These are phyloP conservation scores for Byssochlamys sp. DNA, from an alignment of 2,329 filamentous ascomycete species.

Conservation along the genomic window DNA sequence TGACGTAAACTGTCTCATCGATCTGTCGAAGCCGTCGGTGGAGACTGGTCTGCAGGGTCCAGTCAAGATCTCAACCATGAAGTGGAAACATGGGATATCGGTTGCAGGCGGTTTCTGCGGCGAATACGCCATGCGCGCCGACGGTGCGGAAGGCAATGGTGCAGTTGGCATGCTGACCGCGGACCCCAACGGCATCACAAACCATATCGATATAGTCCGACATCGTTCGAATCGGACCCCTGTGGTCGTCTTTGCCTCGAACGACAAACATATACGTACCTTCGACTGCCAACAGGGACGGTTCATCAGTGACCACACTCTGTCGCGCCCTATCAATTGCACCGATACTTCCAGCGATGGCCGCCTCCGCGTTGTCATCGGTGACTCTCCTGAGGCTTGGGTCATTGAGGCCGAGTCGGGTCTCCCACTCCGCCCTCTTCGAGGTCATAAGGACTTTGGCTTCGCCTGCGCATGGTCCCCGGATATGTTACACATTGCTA, in stretches of 20 bases:
- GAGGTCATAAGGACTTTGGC: slow-evolving; percentile 35
- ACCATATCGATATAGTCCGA: slow-evolving; percentile 47
- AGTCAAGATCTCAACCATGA: slow-evolving; percentile 45
- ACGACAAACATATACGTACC: slow-evolving; percentile 46
- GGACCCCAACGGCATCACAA: slow-evolving; percentile 46
- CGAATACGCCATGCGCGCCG: slow-evolving; percentile 44
- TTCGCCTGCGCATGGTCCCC: slow-evolving; percentile 40
- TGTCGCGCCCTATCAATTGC: slow-evolving; percentile 35
- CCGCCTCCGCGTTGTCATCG: slow-evolving; percentile 36
- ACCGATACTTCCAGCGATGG: slow-evolving; percentile 35
- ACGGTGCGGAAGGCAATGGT: slow-evolving; percentile 23
- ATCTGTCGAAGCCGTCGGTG: slow-evolving; percentile 35
- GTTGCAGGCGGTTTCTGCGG: slow-evolving; percentile 50
- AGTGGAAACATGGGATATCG: slow-evolving; percentile 40
- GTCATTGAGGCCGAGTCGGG: slow-evolving; percentile 36
- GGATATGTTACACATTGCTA: slow-evolving; percentile 39
- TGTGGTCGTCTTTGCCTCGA: slow-evolving; percentile 48
- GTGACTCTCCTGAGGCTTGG: slow-evolving; percentile 34
- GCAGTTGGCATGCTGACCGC: slow-evolving; percentile 40
- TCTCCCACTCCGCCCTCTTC: slow-evolving; percentile 27
- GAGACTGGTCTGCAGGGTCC: slow-evolving; percentile 27
- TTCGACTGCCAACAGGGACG: slow-evolving; percentile 43
- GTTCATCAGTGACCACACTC: slow-evolving; percentile 28
- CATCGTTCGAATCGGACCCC: slow-evolving; percentile 40
- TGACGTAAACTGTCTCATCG: slow-evolving; percentile 36